These are phyloP conservation scores for Boletus coccyginus DNA, from an alignment of 768 basidiomycete genomes.

Conservation along the genomic window DNA sequence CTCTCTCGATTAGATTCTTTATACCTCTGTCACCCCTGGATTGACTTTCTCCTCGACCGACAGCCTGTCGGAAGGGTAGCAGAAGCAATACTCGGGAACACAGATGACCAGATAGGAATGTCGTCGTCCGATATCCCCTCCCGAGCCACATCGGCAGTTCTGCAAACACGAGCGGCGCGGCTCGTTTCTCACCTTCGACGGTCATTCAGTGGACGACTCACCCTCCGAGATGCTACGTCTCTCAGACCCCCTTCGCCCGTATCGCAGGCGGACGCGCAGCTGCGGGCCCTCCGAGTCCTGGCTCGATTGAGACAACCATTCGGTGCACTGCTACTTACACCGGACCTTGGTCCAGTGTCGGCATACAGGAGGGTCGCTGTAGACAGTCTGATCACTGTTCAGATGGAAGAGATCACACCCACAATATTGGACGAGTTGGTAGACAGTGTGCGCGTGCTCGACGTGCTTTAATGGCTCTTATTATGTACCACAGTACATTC, in stretches of 20 bases:
- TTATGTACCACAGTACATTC: too few species aligned
- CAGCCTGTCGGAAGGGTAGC: neutral
- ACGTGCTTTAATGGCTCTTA: neutral
- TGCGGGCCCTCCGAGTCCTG: neutral
- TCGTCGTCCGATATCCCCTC: too few species aligned
- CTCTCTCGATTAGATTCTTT: neutral
- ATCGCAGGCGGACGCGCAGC: neutral
- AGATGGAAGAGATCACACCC: neutral
- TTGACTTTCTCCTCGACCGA: neutral
- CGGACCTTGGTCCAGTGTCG: neutral
- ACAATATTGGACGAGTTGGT: neutral
- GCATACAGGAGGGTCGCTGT: constrained; percentile 10
- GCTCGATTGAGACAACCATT: neutral
- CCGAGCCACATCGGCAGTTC: too few species aligned
- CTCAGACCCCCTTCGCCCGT: neutral
- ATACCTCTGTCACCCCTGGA: neutral
- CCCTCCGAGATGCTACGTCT: neutral
- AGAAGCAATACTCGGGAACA: neutral
- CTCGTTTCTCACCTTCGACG: neutral
- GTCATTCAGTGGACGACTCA: neutral
- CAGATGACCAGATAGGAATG: neutral
- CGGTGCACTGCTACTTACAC: neutral
- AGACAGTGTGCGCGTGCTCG: neutral
- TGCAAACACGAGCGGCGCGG: neutral
- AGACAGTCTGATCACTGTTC: constrained; percentile 6